These are phyloP conservation scores for Dactylonectria macrodidyma DNA, from an alignment of 2,329 filamentous ascomycete species.

Conservation along the genomic window DNA sequence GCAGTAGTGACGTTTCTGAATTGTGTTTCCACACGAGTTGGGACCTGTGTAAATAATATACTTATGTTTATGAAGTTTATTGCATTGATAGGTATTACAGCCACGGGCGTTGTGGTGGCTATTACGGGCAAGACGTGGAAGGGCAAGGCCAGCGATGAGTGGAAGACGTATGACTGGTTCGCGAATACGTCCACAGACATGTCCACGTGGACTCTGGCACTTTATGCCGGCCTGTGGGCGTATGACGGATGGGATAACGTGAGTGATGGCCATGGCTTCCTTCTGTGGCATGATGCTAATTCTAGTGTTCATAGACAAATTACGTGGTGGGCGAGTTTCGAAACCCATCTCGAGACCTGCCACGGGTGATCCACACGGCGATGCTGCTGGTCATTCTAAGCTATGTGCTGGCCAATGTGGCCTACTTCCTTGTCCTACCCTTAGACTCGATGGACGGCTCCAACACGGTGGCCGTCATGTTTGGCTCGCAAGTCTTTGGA, in stretches of 20 bases:
- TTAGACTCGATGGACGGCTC: conserved; percentile 83
- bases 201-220: conserved; percentile 91
- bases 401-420: conserved; percentile 91
- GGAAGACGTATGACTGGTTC: conserved; percentile 93
- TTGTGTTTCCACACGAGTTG: conserved; percentile 90
- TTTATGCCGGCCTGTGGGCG: conserved; percentile 97
- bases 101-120: conserved; percentile 91
- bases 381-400: conserved; percentile 93
- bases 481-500: conserved; percentile 92
- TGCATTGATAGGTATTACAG: conserved; percentile 86
- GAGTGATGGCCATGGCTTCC: conserved; percentile 54
- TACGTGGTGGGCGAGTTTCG: conserved; percentile 98
- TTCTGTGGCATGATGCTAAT: conserved; percentile 21
- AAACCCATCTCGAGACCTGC: conserved; percentile 90
- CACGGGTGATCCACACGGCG: conserved; percentile 94
- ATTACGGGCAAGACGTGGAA: conserved; percentile 85
- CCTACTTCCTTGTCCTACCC: conserved; percentile 95
- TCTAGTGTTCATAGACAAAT: conserved; percentile 77
- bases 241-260: conserved; percentile 99
- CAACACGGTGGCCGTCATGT: conserved; percentile 97
- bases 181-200: conserved; percentile 84
- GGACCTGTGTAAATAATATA: conserved; percentile 88
- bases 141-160: conserved; percentile 83
- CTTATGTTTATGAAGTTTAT: conserved; percentile 99
- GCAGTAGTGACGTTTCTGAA: conserved; percentile 86